A percentile compares a stretch with the other conserved stretches of the same genome.
phyloP scores from a whole-genome alignment of 495 filamentous ascomycete species.

The Aspergillus conjunctus region DNA sequence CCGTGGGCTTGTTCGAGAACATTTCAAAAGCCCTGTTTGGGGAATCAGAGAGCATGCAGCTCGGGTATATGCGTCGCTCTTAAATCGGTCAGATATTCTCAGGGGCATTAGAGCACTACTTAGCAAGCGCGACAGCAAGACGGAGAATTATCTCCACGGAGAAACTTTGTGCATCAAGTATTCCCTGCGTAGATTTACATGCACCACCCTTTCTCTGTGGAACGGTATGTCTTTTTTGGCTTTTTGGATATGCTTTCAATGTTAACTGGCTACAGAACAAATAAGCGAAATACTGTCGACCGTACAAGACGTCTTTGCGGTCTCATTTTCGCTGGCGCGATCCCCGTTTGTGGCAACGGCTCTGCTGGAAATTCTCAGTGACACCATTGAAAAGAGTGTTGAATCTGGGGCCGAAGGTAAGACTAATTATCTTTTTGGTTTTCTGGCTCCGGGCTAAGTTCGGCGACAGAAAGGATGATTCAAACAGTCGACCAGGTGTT shows the following conservation, averaged over 20 bases:
- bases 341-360: conserved; percentile 46
- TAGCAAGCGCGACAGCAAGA: conserved; percentile 29
- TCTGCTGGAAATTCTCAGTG: conserved; percentile 47
- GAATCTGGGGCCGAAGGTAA: conserved; percentile 36
- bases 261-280: conserved; percentile 27
- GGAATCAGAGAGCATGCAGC: conserved; percentile 89
- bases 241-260: conserved; percentile 4
- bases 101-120: conserved; percentile 53
- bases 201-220: conserved; percentile 38
- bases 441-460: conserved; percentile 1
- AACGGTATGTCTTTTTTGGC: conserved; percentile 31
- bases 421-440: background rate
- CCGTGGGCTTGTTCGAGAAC: conserved; percentile 37
- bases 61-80: conserved; percentile 69
- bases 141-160: conserved; percentile 70
- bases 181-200: conserved; percentile 44
- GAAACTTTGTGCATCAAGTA: conserved; percentile 54
- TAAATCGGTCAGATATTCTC: conserved; percentile 55
- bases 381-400: conserved; percentile 38
- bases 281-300: conserved; percentile 31
- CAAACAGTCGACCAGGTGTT: conserved; percentile 31
- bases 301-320: conserved; percentile 32
- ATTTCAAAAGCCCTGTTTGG: conserved; percentile 76
- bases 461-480: conserved; percentile 23
- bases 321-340: conserved; percentile 31